phyloP scores from a whole-genome alignment of 352 stramenopile genomes.

The Pythium myriotylum region DNA sequence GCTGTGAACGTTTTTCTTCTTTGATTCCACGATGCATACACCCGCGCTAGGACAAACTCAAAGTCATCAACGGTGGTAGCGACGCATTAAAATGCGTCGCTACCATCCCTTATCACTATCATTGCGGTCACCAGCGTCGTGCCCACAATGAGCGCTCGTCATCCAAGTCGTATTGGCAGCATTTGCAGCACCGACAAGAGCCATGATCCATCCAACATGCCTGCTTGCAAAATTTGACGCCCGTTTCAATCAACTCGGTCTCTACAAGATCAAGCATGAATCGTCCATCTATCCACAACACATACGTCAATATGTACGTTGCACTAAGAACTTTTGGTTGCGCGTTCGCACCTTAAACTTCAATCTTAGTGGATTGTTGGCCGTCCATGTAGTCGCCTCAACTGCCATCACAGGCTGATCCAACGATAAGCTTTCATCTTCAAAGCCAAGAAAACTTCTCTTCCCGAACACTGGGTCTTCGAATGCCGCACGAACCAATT shows the following conservation, averaged over 20 bases:
- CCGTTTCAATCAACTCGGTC: constrained; percentile 12
- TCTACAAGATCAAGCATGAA: constrained; percentile 21
- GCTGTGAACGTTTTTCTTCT: too few relatives aligned
- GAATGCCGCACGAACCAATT: background rate
- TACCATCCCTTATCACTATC: constrained; percentile 9
- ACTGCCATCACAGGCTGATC: constrained; percentile 7
- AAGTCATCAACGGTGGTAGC: too few relatives aligned
- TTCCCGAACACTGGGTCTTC: constrained; percentile 4
- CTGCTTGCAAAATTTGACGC: constrained; percentile 13
- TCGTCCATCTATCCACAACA: constrained; percentile 15
- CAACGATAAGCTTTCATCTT: constrained; percentile 8
- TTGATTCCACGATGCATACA: too few relatives aligned
- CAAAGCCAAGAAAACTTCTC: constrained; percentile 5
- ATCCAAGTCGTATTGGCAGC: constrained; percentile 6
- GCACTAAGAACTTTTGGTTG: constrained; percentile 9
- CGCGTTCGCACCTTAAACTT: background rate
- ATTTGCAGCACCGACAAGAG: constrained; percentile 5
- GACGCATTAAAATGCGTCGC: too few relatives aligned
- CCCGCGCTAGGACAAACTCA: too few relatives aligned
- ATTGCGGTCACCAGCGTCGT: constrained; percentile 1
- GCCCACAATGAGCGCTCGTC: background rate
- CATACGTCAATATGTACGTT: constrained; percentile 12
- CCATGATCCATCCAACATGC: constrained; percentile 11
- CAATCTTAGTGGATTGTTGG: background rate
- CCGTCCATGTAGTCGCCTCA: constrained; percentile 8